These are phyloP conservation scores for Pelargonium cotyledonis DNA, from an alignment of 441 rosid species.

Conservation along the genomic window DNA sequence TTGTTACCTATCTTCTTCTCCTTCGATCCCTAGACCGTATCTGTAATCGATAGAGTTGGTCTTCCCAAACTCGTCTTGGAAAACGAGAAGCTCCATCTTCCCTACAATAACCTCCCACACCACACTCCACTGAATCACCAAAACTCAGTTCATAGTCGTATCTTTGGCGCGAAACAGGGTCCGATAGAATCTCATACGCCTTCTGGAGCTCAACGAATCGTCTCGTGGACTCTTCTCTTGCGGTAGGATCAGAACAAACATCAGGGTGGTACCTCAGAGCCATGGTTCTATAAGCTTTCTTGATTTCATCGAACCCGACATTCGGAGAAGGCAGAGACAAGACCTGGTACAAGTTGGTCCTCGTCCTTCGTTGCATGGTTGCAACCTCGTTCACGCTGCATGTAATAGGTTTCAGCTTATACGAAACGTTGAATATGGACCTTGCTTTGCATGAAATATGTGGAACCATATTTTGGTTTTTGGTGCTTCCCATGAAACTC, in stretches of 20 bases:
- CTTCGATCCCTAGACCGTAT: slow-evolving; percentile 23
- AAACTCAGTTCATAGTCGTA: slow-evolving; percentile 32
- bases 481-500: neutral
- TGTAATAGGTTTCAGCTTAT: slow-evolving; percentile 10
- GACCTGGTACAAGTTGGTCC: slow-evolving; percentile 36
- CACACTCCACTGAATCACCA: too few relatives aligned
- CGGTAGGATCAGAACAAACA: slow-evolving; percentile 29
- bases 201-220: slow-evolving; percentile 41
- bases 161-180: slow-evolving; percentile 30
- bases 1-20: too few relatives aligned
- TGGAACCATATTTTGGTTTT: neutral
- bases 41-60: slow-evolving; percentile 29
- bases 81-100: slow-evolving; percentile 12
- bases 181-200: slow-evolving; percentile 39
- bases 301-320: slow-evolving; percentile 36
- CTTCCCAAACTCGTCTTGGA: slow-evolving; percentile 34
- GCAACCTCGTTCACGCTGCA: too few relatives aligned
- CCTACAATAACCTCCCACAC: slow-evolving; percentile 12
- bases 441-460: slow-evolving; percentile 4
- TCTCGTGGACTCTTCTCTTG: slow-evolving; percentile 34
- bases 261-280: slow-evolving; percentile 42
- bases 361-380: slow-evolving; percentile 7
- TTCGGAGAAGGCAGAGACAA: slow-evolving; percentile 32
- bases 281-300: slow-evolving; percentile 45
- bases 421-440: neutral